Evolutionary conservation across 768 basidiomycete species (phyloP).

Genomic region (Amylocystis lapponica): DNA sequence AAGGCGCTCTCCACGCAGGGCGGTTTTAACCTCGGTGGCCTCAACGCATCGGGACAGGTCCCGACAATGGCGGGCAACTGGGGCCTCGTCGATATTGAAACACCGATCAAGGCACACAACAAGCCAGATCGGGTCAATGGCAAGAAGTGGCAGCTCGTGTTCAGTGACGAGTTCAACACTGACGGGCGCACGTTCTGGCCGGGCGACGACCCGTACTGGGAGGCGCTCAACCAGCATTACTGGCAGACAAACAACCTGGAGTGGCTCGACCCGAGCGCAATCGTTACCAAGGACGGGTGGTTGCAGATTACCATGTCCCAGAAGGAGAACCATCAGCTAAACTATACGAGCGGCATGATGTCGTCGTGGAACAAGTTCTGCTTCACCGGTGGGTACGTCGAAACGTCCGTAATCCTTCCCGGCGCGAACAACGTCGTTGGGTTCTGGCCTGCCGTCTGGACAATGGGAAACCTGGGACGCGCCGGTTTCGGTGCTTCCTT

Average conservation of each 20-base stretch:
- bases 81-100: slow-evolving; percentile 49
- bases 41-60: slow-evolving; percentile 41
- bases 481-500: slow-evolving; percentile 85
- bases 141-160: slow-evolving; percentile 54
- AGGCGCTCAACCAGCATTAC: slow-evolving; percentile 80
- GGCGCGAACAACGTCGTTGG: slow-evolving; percentile 49
- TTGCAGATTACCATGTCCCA: slow-evolving; percentile 48
- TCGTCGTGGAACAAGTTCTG: slow-evolving; percentile 79
- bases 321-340: slow-evolving; percentile 40
- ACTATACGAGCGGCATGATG: slow-evolving; percentile 44
- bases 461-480: slow-evolving; percentile 74
- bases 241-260: slow-evolving; percentile 59
- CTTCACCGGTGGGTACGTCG: slow-evolving; percentile 79
- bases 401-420: slow-evolving; percentile 58
- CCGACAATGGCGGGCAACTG: slow-evolving; percentile 37
- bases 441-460: slow-evolving; percentile 53
- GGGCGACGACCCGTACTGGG: slow-evolving; percentile 80
- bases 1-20: slow-evolving; percentile 27
- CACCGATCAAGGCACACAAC: slow-evolving; percentile 41
- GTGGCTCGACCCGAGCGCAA: slow-evolving; percentile 84
- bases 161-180: slow-evolving; percentile 78
- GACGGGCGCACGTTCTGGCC: slow-evolving; percentile 68
- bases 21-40: slow-evolving; percentile 40
- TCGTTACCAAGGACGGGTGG: slow-evolving; percentile 34
- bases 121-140: slow-evolving; percentile 19